Evolutionary conservation across 257 asterid genomes (phyloP).

Genomic region (Capsicum chinense): DNA sequence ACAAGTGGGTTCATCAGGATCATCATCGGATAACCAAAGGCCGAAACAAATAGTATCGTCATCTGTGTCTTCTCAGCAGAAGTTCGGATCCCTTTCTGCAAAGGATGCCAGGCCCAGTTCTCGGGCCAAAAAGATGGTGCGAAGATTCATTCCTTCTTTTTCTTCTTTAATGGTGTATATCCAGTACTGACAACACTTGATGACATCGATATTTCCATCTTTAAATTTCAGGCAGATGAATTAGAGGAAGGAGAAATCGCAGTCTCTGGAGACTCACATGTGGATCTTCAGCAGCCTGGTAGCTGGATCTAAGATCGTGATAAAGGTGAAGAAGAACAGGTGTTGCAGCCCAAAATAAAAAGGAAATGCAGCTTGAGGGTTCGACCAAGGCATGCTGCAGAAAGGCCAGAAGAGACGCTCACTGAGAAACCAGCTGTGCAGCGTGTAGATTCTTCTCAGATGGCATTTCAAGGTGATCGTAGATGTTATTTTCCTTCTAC

Average conservation of each 20-base stretch:
- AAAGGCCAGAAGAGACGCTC: conserved; percentile 65
- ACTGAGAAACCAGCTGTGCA: conserved; percentile 65
- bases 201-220: conserved; percentile 27
- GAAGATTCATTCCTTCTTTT: conserved; percentile 31
- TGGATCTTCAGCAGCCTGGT: conserved; percentile 93
- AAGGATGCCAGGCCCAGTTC: conserved; percentile 84
- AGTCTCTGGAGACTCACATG: conserved; percentile 81
- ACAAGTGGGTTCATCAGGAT: conserved; percentile 85
- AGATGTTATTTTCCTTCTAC: conserved; percentile 59
- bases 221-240: conserved; percentile 68
- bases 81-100: conserved; percentile 98
- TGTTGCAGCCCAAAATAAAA: conserved; percentile 88
- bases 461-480: conserved; percentile 65
- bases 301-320: conserved; percentile 98
- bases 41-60: conserved; percentile 65
- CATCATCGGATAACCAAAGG: conserved; percentile 80
- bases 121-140: conserved; percentile 78
- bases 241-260: conserved; percentile 98
- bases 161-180: conserved; percentile 10
- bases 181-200: conserved; percentile 21
- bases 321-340: conserved; percentile 98
- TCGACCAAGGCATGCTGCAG: conserved; percentile 76
- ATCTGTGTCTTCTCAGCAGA: conserved; percentile 94
- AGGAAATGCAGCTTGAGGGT: conserved; percentile 89
- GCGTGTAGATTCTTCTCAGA: conserved; percentile 61